phyloP scores from a whole-genome alignment of 805 yeast species.

The Candida orba region DNA sequence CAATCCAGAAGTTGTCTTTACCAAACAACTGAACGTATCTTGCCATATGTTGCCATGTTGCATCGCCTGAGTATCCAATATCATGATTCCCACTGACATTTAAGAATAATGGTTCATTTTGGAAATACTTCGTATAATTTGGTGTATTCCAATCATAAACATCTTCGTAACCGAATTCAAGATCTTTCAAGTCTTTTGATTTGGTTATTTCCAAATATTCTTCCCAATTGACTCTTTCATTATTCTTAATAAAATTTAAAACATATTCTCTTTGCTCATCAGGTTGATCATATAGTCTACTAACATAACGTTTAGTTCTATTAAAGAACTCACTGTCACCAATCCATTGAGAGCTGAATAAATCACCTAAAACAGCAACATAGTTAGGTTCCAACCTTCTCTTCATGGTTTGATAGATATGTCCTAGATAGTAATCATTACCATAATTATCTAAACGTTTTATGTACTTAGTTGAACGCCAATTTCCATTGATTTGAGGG shows the following conservation, averaged over 20 bases:
- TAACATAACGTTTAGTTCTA: slow-evolving; percentile 67
- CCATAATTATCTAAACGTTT: slow-evolving; percentile 80
- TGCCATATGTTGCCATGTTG: slow-evolving; percentile 84
- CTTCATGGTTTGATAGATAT: slow-evolving; percentile 64
- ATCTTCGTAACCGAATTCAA: slow-evolving; percentile 46
- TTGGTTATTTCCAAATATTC: slow-evolving; percentile 31
- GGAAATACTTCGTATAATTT: slow-evolving; percentile 22
- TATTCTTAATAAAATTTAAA: slow-evolving; percentile 39
- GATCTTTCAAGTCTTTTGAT: slow-evolving; percentile 25
- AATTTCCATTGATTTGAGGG: slow-evolving; percentile 92
- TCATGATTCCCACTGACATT: slow-evolving; percentile 95
- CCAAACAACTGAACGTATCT: slow-evolving; percentile 75
- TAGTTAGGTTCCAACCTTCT: slow-evolving; percentile 62
- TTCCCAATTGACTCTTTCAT: slow-evolving; percentile 52
- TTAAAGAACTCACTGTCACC: slow-evolving; percentile 76
- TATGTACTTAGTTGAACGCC: slow-evolving; percentile 62
- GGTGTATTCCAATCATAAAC: slow-evolving; percentile 60
- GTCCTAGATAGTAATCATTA: slow-evolving; percentile 85
- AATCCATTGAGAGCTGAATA: slow-evolving; percentile 93
- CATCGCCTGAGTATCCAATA: slow-evolving; percentile 92
- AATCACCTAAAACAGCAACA: slow-evolving; percentile 88
- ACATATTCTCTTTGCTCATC: slow-evolving; percentile 41
- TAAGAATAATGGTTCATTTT: slow-evolving; percentile 58
- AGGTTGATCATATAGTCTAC: slow-evolving; percentile 60
- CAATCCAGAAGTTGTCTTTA: slow-evolving; percentile 74